Percentiles rank a stretch among this genome's conserved stretches.
These are phyloP conservation scores for Micromonas pusilla DNA, from an alignment of 139 green algal species.

Conservation along the genomic window DNA sequence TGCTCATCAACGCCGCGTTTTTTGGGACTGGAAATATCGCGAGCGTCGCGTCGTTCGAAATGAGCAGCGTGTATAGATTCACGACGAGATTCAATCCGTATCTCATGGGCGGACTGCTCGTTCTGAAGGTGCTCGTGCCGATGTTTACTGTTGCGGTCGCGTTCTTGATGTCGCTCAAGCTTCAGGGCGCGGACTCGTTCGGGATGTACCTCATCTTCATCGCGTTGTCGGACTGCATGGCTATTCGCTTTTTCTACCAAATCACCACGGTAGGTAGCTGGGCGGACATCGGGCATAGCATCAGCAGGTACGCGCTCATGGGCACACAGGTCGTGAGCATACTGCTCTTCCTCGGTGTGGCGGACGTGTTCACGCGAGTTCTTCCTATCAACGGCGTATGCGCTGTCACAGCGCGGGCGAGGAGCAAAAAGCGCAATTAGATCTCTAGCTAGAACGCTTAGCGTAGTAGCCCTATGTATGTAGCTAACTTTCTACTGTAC, in stretches of 20 bases:
- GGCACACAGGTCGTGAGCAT: slow-evolving; percentile 32
- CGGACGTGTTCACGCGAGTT: not conserved
- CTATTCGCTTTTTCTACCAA: slow-evolving; percentile 38
- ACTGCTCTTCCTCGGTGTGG: slow-evolving; percentile 3
- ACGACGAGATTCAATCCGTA: slow-evolving; percentile 40
- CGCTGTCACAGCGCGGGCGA: not conserved
- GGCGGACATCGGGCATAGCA: slow-evolving; percentile 36
- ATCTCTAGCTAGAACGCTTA: not conserved
- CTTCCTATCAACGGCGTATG: not conserved
- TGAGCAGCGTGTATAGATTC: slow-evolving; percentile 36
- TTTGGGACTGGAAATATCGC: slow-evolving; percentile 42
- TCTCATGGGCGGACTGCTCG: slow-evolving; percentile 35
- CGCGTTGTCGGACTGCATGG: slow-evolving; percentile 35
- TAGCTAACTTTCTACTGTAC: not conserved
- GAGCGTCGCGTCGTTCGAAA: slow-evolving; percentile 37
- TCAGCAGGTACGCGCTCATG: slow-evolving; percentile 35
- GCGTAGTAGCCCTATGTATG: not conserved
- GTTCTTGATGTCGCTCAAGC: slow-evolving; percentile 18
- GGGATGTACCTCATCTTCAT: slow-evolving; percentile 32
- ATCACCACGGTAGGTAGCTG: slow-evolving; percentile 34
- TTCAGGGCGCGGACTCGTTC: not conserved
- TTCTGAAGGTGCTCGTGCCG: slow-evolving; percentile 38
- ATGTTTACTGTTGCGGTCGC: slow-evolving; percentile 29
- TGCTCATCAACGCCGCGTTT: slow-evolving; percentile 36
- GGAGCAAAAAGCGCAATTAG: not conserved